A percentile compares a stretch with the other conserved stretches of the same genome.
Evolutionary conservation across 2,329 filamentous ascomycete species (phyloP).

Genomic region (Alternaria panax): DNA sequence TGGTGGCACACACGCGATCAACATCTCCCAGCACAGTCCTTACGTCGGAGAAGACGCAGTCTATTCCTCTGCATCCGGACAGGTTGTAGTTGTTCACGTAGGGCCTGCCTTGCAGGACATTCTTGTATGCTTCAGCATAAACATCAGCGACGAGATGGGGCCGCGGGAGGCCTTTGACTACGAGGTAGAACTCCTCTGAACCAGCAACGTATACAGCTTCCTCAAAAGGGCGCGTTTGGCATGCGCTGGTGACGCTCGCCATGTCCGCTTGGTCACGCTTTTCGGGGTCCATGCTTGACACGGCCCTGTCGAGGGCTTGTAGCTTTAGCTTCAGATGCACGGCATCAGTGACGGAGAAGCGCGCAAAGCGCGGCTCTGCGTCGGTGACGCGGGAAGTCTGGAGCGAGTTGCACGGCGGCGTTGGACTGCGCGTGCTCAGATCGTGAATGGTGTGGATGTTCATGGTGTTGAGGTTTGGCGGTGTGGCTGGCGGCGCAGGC

Average conservation of each 20-base stretch:
- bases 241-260: constrained; percentile 7
- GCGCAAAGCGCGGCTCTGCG: not conserved
- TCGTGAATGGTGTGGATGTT: constrained; percentile 9
- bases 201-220: constrained; percentile 25
- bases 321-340: constrained; percentile 28
- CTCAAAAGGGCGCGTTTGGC: constrained; percentile 11
- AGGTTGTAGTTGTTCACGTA: constrained; percentile 24
- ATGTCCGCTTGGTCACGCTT: constrained; percentile 10
- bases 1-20: constrained; percentile 28
- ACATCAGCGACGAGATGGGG: constrained; percentile 29
- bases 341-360: constrained; percentile 30
- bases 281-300: constrained; percentile 7
- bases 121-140: constrained; percentile 29
- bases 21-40: constrained; percentile 24
- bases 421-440: not conserved
- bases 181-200: constrained; percentile 28
- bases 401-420: constrained; percentile 15
- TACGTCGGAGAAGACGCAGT: constrained; percentile 33
- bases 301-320: constrained; percentile 26
- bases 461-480: constrained; percentile 10
- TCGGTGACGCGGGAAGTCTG: constrained; percentile 1
- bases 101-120: constrained; percentile 18
- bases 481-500: not conserved
- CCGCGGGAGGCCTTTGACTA: constrained; percentile 23
- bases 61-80: constrained; percentile 20